Conservation (phyloP, 352 stramenopile genomes). For the Globisporangium spinosum region DNA sequence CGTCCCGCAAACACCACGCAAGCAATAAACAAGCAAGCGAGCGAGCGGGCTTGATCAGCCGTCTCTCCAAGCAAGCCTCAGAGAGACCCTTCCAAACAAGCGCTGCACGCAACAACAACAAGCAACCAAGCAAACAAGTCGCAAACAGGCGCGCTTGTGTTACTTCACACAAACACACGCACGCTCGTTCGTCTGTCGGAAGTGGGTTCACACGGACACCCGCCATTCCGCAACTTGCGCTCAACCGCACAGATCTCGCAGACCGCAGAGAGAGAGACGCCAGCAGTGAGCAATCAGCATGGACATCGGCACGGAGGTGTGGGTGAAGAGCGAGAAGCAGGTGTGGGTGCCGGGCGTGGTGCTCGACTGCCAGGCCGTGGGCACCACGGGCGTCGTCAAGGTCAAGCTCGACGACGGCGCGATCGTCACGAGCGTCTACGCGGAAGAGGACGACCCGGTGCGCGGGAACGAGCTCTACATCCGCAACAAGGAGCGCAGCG, state of each 20-base stretch:
- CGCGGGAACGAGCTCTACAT: conserved; percentile 49
- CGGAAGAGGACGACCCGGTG: conserved; percentile 23
- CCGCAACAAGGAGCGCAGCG: conserved; percentile 62
- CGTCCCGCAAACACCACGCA: neutral
- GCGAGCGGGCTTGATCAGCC: neutral
- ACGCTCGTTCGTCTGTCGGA: neutral
- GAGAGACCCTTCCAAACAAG: conserved; percentile 10
- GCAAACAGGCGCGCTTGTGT: conserved; percentile 4
- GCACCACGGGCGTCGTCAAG: conserved; percentile 33
- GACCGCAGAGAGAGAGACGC: neutral
- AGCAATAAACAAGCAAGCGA: neutral
- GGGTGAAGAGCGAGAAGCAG: conserved; percentile 58
- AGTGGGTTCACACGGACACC: neutral
- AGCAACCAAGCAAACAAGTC: neutral
- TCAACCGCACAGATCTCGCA: neutral
- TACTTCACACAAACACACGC: conserved; percentile 1
- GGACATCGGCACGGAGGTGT: conserved; percentile 82
- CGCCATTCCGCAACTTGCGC: neutral
- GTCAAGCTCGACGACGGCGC: conserved; percentile 38
- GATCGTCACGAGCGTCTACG: conserved; percentile 40
- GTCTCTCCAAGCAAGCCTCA: neutral
- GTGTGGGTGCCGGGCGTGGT: conserved; percentile 73
- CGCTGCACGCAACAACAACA: neutral
- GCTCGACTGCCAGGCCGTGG: conserved; percentile 55
- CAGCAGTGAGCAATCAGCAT: conserved; percentile 25